Percentiles rank a stretch among this genome's conserved stretches.
Conservation (phyloP, 768 basidiomycete genomes). For the Cantharellus anzutake region DNA sequence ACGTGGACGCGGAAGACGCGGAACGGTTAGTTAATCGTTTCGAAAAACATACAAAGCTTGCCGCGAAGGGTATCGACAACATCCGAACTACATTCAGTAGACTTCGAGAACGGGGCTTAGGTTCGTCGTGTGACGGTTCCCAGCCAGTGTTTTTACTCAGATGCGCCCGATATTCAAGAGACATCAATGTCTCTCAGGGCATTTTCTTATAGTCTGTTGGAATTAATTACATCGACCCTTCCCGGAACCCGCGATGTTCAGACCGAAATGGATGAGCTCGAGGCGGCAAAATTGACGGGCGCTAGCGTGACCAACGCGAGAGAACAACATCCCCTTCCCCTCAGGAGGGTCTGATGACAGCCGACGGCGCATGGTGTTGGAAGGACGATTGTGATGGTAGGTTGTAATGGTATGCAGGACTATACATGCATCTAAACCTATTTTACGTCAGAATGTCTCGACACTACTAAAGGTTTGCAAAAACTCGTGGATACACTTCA, state of each 20-base stretch:
- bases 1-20: constrained; percentile 59
- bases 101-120: constrained; percentile 46
- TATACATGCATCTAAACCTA: not conserved
- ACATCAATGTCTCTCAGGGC: constrained; percentile 62
- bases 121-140: constrained; percentile 20
- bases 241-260: constrained; percentile 10
- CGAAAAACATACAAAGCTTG: constrained; percentile 40
- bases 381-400: constrained; percentile 52
- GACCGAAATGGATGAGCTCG: constrained; percentile 18
- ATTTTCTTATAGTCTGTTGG: constrained; percentile 52
- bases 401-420: constrained; percentile 1
- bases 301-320: constrained; percentile 12
- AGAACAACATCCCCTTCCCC: not conserved
- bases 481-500: constrained; percentile 55
- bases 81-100: constrained; percentile 42
- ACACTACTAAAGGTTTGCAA: constrained; percentile 59
- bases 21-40: constrained; percentile 39
- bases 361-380: constrained; percentile 77
- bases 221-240: constrained; percentile 49
- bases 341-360: constrained; percentile 40
- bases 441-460: constrained; percentile 40
- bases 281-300: constrained; percentile 28
- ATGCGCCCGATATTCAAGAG: constrained; percentile 23
- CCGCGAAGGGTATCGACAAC: constrained; percentile 49
- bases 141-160: not conserved